Evolutionary conservation across 805 yeast species (phyloP).

Genomic region (Starmerella sp.): DNA sequence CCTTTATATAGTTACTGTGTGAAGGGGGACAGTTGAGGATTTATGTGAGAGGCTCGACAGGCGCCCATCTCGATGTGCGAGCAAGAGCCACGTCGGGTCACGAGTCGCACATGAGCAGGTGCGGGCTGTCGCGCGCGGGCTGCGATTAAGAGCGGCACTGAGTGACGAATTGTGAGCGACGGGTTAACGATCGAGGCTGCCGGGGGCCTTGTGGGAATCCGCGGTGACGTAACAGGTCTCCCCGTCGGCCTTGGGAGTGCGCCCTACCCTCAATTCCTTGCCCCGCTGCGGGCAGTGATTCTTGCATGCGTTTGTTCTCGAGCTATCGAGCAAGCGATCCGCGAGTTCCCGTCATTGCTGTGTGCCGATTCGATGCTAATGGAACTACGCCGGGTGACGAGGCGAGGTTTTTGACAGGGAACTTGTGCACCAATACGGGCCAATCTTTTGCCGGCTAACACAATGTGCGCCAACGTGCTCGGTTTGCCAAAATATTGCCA

Average conservation of each 20-base stretch:
- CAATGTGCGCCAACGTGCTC: too few species aligned
- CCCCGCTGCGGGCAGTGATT: neutral
- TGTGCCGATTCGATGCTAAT: too few species aligned
- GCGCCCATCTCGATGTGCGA: neutral
- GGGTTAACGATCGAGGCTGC: neutral
- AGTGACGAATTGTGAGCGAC: neutral
- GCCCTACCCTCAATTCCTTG: neutral
- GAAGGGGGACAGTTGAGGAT: neutral
- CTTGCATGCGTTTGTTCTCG: neutral
- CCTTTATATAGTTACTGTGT: constrained; percentile 2
- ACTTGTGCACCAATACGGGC: too few species aligned
- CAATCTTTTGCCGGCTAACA: too few species aligned
- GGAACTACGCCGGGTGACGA: too few species aligned
- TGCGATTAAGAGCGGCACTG: neutral
- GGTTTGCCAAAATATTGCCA: too few species aligned
- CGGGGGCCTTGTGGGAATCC: neutral
- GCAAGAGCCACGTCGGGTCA: neutral
- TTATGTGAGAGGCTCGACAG: constrained; percentile 3
- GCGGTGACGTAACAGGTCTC: neutral
- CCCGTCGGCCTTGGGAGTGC: neutral
- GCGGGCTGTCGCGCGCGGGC: neutral
- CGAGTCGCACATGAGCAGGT: neutral
- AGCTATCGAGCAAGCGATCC: neutral
- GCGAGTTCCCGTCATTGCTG: too few species aligned
- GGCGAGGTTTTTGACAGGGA: too few species aligned